These are phyloP conservation scores for Pseudotsuga menziesii DNA, from an alignment of 75 land plant genomes.

Conservation along the genomic window DNA sequence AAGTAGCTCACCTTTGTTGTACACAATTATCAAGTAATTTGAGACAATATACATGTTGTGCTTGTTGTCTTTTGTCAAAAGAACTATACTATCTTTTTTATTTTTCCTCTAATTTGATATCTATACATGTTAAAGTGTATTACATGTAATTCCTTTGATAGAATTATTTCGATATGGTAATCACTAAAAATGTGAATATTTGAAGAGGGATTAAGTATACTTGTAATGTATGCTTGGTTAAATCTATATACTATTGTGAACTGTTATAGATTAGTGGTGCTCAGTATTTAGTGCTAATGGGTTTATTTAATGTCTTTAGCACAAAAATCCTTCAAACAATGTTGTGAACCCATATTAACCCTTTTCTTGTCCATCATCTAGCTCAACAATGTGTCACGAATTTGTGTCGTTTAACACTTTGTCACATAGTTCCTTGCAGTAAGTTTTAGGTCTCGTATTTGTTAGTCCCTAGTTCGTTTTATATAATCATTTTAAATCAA, in stretches of 20 bases:
- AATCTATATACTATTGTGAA: background rate
- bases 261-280: background rate
- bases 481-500: background rate
- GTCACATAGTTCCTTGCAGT: background rate
- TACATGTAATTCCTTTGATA: background rate
- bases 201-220: background rate
- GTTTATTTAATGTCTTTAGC: background rate
- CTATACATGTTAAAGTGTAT: background rate
- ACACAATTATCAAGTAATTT: background rate
- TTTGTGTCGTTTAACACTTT: no score
- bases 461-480: background rate
- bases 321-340: background rate
- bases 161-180: background rate
- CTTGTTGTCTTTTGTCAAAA: background rate
- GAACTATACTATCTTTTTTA: background rate
- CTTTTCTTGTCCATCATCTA: background rate
- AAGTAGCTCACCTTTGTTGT: background rate
- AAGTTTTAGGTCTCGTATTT: background rate
- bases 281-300: background rate
- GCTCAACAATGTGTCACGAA: background rate
- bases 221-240: background rate
- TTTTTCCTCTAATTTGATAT: background rate
- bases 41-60: background rate
- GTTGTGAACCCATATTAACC: background rate
- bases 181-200: background rate